phyloP scores from a whole-genome alignment of 345 rosid genomes.

The Pistacia vera region DNA sequence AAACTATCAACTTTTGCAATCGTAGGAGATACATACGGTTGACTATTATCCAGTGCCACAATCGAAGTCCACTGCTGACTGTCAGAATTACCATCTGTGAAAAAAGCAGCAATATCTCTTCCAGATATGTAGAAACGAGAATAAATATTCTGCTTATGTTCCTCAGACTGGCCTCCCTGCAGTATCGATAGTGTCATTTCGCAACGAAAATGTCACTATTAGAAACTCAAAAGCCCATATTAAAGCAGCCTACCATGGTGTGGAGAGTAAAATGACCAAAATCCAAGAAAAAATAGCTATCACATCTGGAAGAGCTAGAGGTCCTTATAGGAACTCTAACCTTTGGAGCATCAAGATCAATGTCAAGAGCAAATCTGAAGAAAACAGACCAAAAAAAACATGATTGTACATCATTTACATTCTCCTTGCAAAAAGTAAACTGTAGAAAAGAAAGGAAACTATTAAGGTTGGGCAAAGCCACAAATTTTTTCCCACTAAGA shows the following conservation, averaged over 20 bases:
- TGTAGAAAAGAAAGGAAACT: background rate
- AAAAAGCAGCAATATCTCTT: slow-evolving; percentile 95
- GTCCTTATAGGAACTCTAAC: slow-evolving; percentile 84
- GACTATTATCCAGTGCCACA: slow-evolving; percentile 42
- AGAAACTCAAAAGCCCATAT: slow-evolving; percentile 25
- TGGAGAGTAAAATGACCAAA: slow-evolving; percentile 93
- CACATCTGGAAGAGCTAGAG: slow-evolving; percentile 62
- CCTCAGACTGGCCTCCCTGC: slow-evolving; percentile 80
- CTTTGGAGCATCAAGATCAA: slow-evolving; percentile 99
- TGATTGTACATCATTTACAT: background rate
- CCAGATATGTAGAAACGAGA: slow-evolving; percentile 91
- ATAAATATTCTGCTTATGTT: slow-evolving; percentile 80
- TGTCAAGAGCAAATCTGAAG: slow-evolving; percentile 92
- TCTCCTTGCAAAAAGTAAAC: background rate
- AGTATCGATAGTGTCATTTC: slow-evolving; percentile 21
- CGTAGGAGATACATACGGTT: slow-evolving; percentile 41
- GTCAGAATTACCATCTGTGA: slow-evolving; percentile 68
- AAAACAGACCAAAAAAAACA: slow-evolving; percentile 13
- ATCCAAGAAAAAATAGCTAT: slow-evolving; percentile 88
- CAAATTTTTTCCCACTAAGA: too few species aligned
- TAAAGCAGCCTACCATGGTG: slow-evolving; percentile 61
- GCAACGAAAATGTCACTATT: slow-evolving; percentile 25
- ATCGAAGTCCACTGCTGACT: slow-evolving; percentile 41
- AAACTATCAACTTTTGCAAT: slow-evolving; percentile 44
- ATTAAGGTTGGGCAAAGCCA: background rate